Evolutionary conservation across 2,329 filamentous ascomycete species (phyloP), one percentile per base, ranked within the genome.

Genomic region (Penicillium sp.): DNA sequence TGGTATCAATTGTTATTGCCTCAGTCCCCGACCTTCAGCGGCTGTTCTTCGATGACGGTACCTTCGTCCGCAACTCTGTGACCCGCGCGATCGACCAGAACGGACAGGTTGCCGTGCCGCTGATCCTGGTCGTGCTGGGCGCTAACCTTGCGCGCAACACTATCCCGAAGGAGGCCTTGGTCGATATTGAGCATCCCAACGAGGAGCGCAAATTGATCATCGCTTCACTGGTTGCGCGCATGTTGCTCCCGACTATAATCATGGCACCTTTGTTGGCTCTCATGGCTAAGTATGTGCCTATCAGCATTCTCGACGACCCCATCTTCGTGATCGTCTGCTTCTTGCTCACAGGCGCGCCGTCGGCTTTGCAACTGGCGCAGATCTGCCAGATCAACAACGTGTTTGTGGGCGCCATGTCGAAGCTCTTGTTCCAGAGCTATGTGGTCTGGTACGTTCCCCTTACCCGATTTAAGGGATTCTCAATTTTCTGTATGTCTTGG

Each of bases 321-420:
- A 99, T 99, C 66, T 99, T 99, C 73, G 87, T 99, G 63, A 90
- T 99, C 63, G 94, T 99, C 34, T 97, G 92, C 76, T 99, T 97
- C 82, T 80, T 99, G 60, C 88, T 99, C 62, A 93, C 91, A 0
- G 94, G 94, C 34, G 94, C 94, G 3, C 94, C 94, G 5, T 95
- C 89, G 59, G 94, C 94, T 24, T 80, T 99, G 60, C 94, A 99
- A 76, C 79, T 99, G 68, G 93, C 94, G 6, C 94, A 99, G 77
- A 99, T 99, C 57, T 99, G 94, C 77, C 94, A 97, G 81, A 89
- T 97, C 77, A 99, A 99, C 75, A 88, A 88, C 59, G 94, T 99
- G 9, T 99, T 91, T 73, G 93, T 97, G 79, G 86, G 88, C 16
- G 91, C 94, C 45, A 97, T 99, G 92, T 89, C 90, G 58, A 89